Base-by-base conservation (phyloP, 306 rosid species). In the Urtica urens region DNA sequence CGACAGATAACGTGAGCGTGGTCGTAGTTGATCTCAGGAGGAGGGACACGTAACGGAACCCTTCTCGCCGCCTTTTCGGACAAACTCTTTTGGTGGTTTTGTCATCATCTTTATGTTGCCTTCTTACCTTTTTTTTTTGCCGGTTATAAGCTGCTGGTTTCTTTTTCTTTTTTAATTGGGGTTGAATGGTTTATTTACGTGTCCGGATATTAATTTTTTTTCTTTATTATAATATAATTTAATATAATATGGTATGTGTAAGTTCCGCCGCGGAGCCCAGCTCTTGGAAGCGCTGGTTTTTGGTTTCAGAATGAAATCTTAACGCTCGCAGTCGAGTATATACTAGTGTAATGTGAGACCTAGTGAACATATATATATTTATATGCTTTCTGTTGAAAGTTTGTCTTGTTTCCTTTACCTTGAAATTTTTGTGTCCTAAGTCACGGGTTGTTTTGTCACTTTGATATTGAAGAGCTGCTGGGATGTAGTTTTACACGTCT, bases 1-100 rank as follows among this genome's bases (percentile, higher is more conserved):
- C 76, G 42, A 5, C 60, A 17, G 88, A 72, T 76, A 80, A 80
- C 73, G 69, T 80, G 51, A 76, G 80, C 63, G 74, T 76, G 12
- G 63, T 72, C 19, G 83, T 76, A 47, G 78, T 80, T 16, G 67
- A 76, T 67, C 80, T 80, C 4, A 66, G 62, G 63, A 46, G 57
- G 26, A 46, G 57, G 26, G 38, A 41, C 76, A 55, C 70, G 63
- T 68, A 60, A 22, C 16, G 10, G 18, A 1, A 1, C 30, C 44
- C 38, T 8, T n/a, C 40, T 1, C 40, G 40, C n/a, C n/a, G 10
- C 44, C 38, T 8, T n/a, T 16, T 1, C 40, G 40, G 7, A 10
- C 4, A 13, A 3, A 13, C 2, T 35, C 1, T 2, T 27, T 10
- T 16, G 28, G 57, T 22, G 19, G 17, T 51, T 51, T 35, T 29